Evolutionary conservation across 768 basidiomycete species (phyloP), one percentile per base, ranked within the genome.

Genomic region (Royoungia palumana): DNA sequence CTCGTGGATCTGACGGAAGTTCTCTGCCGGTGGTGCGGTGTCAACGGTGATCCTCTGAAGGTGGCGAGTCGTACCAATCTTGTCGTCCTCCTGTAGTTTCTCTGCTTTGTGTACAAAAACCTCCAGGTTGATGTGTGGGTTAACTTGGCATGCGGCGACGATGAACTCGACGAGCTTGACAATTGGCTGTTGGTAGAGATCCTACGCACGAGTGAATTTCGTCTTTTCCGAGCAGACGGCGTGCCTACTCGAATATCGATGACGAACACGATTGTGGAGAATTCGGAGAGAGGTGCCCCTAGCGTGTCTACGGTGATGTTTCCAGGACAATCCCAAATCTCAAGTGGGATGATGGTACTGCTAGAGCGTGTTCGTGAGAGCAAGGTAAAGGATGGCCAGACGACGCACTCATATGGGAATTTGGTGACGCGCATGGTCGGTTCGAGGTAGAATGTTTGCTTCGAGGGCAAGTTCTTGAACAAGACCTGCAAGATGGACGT

Each of bases 71-170:
- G 20, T 57, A 92, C 91, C 91, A 47, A 87, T 82, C 65, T 92
- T 87, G 64, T 95, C 94, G 54, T 94, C 93, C 56, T 95, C 92
- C 49, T 86, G 83, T 36, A 95, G 72, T 41, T 85, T 88, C 68
- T 98, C 95, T 7, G 90, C 87, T 68, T 98, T 97, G 71, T 97
- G 95, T 6, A 94, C 89, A 58, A 97, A 96, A 27, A 97, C 85
- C 63, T 95, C 91, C 22, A 97, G 76, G 55, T 83, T 81, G 49
- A 94, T 80, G 35, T 76, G 73, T 6, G 85, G 89, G 61, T 89
- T 90, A 35, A 83, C 78, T 36, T 81, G 75, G 62, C 83, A 87
- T 4, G 89, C 86, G 7, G 85, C 80, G 27, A 85, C 75, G 54
- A 94, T 85, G 59, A 92, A 83, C 51, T 90, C 82, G 47, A 90